phyloP scores from a whole-genome alignment of 2,329 filamentous ascomycete genomes.

The Coleophoma eucalyptorum region DNA sequence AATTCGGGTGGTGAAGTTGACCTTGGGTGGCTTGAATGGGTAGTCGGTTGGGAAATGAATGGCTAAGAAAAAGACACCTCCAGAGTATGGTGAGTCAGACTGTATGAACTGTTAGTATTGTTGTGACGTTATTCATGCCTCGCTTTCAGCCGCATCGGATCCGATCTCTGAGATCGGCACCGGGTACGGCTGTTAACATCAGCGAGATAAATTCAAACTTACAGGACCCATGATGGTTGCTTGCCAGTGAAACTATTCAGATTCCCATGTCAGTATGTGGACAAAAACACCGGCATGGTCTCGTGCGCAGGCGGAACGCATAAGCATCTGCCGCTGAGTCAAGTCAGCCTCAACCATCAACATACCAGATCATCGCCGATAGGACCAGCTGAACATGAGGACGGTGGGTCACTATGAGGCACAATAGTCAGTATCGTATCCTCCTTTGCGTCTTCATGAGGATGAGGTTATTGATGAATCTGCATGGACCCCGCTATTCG shows the following conservation, averaged over 20 bases:
- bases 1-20: constrained; percentile 99
- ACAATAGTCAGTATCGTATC: constrained; percentile 16
- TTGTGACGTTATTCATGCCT: constrained; percentile 4
- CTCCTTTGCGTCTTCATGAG: constrained; percentile 3
- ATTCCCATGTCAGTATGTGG: constrained; percentile 26
- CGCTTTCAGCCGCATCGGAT: constrained; percentile 10
- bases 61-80: constrained; percentile 97
- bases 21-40: constrained; percentile 99
- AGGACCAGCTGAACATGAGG: constrained; percentile 96
- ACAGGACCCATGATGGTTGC: constrained; percentile 99
- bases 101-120: constrained; percentile 31
- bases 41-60: constrained; percentile 99
- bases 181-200: constrained; percentile 4
- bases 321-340: no score
- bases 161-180: constrained; percentile 4
- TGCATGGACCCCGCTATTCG: constrained; percentile 25
- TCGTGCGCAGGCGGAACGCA: constrained; percentile 14
- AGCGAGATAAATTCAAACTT: constrained; percentile 43
- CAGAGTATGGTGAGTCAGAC: constrained; percentile 95
- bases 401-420: constrained; percentile 80
- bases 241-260: constrained; percentile 94
- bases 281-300: constrained; percentile 9
- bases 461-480: constrained; percentile 27
- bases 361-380: constrained; percentile 97
- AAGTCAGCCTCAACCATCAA: constrained; percentile 19